phyloP scores from a whole-genome alignment of 208 protist genomes.

The Acanthamoeba lenticulata region DNA sequence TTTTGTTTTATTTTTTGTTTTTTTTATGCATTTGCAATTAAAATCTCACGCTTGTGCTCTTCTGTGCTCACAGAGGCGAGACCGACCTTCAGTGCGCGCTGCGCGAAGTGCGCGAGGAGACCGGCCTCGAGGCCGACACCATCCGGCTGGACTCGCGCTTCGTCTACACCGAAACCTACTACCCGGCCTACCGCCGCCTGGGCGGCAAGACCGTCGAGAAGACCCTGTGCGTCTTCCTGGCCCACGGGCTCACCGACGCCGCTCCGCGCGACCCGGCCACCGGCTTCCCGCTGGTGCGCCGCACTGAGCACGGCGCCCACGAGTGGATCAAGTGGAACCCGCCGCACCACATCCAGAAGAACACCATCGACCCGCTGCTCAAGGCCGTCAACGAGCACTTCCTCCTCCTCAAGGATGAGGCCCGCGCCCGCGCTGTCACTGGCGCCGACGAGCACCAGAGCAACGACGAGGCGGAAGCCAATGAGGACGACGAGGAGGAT shows the following conservation, averaged over 20 bases:
- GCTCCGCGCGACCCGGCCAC: neutral
- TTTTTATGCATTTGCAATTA: neutral
- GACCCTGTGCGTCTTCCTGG: constrained; percentile 1
- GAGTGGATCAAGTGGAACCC: constrained; percentile 47
- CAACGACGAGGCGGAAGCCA: neutral
- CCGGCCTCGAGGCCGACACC: neutral
- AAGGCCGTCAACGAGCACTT: constrained; percentile 43
- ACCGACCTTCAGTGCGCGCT: constrained; percentile 1
- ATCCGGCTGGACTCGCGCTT: neutral
- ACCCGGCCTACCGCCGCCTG: neutral
- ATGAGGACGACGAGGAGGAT: neutral
- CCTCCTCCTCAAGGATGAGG: neutral
- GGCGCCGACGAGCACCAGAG: neutral
- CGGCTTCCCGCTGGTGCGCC: neutral
- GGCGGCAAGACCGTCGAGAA: constrained; percentile 42
- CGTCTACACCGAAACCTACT: neutral
- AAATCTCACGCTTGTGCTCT: neutral
- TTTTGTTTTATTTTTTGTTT: neutral
- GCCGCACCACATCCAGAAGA: constrained; percentile 39
- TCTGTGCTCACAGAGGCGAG: neutral
- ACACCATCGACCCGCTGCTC: constrained; percentile 48
- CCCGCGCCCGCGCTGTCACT: neutral
- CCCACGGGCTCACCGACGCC: neutral
- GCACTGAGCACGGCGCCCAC: constrained; percentile 10
- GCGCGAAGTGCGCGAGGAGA: neutral